These are phyloP conservation scores for Geotrichum aggregatum DNA, from an alignment of 1,139 yeast species.

Conservation along the genomic window DNA sequence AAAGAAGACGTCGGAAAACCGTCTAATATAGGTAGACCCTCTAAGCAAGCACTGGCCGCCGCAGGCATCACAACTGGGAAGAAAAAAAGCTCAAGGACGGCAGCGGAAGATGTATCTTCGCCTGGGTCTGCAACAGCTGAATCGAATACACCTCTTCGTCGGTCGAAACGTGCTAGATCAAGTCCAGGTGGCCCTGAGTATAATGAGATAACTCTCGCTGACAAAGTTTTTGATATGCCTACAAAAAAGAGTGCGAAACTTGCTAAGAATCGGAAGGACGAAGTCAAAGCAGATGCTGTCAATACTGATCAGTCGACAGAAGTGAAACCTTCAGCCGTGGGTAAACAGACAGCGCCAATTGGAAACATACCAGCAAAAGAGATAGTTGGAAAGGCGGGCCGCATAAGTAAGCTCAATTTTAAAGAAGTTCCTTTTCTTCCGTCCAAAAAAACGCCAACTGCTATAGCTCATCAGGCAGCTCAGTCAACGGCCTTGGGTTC, in stretches of 20 bases:
- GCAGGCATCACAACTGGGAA: not conserved
- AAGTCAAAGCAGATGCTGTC: too few species aligned
- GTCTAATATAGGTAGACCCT: not conserved
- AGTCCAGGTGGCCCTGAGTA: not conserved
- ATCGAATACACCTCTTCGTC: not conserved
- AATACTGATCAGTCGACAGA: too few species aligned
- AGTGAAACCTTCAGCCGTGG: too few species aligned
- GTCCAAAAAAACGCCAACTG: too few species aligned
- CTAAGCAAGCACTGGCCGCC: not conserved
- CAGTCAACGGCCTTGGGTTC: too few species aligned
- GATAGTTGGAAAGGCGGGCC: too few species aligned
- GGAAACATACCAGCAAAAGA: too few species aligned
- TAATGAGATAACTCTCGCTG: not conserved
- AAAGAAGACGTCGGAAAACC: not conserved
- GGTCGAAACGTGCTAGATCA: constrained; percentile 3
- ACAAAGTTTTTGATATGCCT: not conserved
- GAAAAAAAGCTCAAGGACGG: not conserved
- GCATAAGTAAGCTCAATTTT: too few species aligned
- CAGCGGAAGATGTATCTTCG: not conserved
- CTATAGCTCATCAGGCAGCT: too few species aligned
- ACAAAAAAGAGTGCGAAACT: not conserved
- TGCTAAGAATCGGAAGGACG: too few species aligned
- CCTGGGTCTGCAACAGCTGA: not conserved
- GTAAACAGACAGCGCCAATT: too few species aligned
- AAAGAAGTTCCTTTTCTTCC: too few species aligned